Base-by-base conservation (phyloP, 495 filamentous ascomycete species). In the Articulospora tetracladia region DNA sequence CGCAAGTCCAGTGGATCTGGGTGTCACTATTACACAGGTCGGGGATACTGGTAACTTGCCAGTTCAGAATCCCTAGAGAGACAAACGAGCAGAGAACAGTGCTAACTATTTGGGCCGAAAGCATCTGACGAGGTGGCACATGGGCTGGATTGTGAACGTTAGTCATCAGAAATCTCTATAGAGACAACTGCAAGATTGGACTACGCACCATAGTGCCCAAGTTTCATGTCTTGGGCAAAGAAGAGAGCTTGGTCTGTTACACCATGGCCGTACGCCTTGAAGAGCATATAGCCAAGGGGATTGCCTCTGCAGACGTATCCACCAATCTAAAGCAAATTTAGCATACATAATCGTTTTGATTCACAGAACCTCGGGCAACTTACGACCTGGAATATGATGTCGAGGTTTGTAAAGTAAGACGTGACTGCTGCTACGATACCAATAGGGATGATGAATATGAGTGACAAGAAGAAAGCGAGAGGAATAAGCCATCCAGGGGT, bases 191-290 rank as follows among this genome's bases (percentile, higher is more conserved):
- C n/a, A n/a, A n/a, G n/a, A n/a, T n/a, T n/a, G n/a, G n/a, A n/a
- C n/a, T n/a, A n/a, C n/a, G n/a, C n/a, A n/a, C n/a, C 82, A 70
- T 89, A 90, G 64, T 89, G 85, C 3, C 83, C 86, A 58, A 77
- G 75, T 55, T 82, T 80, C 51, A 83, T 71, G 61, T 82, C 79
- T 1, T 72, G 66, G 15, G 78, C 73, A 66, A 82, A 83, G 54
- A 20, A 11, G 17, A 25, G 36, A n/a, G 55, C 55, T 17, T 28
- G 15, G 2, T 22, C 24, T 8, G 27, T 17, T 22, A 36, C 28
- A 41, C 15, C 44, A 15, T 30, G 23, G 22, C 39, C 20, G 25
- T 25, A 22, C 22, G 36, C 25, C 12, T 39, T 30, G 15, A 56
- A 39, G n/a, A 56, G 19, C 3, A 27, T 17, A 22, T 27, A n/a